These are phyloP conservation scores for Stereum hirsutum DNA, from an alignment of 1,284 basidiomycete genomes.

Conservation along the genomic window DNA sequence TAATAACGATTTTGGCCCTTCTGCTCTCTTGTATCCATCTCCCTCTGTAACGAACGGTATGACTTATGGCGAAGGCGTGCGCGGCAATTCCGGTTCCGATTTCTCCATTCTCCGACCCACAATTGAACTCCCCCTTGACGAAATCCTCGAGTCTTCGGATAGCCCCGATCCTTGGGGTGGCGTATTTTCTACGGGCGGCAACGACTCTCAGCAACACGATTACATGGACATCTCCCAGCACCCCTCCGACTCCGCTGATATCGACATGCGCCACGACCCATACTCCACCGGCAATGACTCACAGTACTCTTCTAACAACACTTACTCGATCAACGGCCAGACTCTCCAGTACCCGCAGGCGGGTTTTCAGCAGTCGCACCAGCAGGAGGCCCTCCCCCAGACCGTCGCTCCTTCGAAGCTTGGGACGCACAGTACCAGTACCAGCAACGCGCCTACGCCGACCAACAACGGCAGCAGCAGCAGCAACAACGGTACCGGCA, in stretches of 20 bases:
- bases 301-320: too few species aligned
- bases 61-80: slow-evolving; percentile 68
- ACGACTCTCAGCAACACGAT: slow-evolving; percentile 12
- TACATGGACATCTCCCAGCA: slow-evolving; percentile 9
- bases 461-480: background rate
- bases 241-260: slow-evolving; percentile 24
- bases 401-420: slow-evolving; percentile 24
- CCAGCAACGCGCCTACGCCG: slow-evolving; percentile 30
- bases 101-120: slow-evolving; percentile 67
- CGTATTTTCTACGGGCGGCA: slow-evolving; percentile 13
- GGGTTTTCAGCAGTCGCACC: slow-evolving; percentile 15
- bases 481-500: background rate
- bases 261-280: slow-evolving; percentile 16
- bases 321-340: slow-evolving; percentile 16
- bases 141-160: slow-evolving; percentile 44
- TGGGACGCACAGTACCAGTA: slow-evolving; percentile 38
- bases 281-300: slow-evolving; percentile 10
- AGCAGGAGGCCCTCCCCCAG: slow-evolving; percentile 22
- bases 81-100: slow-evolving; percentile 33
- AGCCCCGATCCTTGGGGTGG: slow-evolving; percentile 23
- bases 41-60: slow-evolving; percentile 55
- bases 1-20: slow-evolving; percentile 61
- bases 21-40: slow-evolving; percentile 60
- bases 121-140: slow-evolving; percentile 72
- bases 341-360: slow-evolving; percentile 14